Conservation (phyloP, 805 yeast genomes). For the Maudiozyma saulgeensis region DNA sequence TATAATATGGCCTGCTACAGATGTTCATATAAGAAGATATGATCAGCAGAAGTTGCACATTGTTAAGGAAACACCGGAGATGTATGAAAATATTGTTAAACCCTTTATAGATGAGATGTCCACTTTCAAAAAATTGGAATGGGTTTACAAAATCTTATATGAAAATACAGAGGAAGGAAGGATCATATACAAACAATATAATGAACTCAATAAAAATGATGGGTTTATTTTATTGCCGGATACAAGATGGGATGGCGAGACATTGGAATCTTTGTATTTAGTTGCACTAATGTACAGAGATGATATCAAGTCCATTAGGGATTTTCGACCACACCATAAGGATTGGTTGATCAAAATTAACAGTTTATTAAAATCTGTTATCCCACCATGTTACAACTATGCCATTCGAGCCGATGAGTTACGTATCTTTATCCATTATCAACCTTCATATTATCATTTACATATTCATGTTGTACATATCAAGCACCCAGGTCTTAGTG, state of each 20-base stretch:
- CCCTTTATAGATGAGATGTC: conserved; percentile 71
- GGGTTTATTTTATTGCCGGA: conserved; percentile 87
- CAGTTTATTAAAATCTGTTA: conserved; percentile 36
- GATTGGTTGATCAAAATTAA: conserved; percentile 45
- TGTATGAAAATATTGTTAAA: conserved; percentile 48
- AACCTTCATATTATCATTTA: conserved; percentile 93
- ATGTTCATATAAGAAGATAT: conserved; percentile 71
- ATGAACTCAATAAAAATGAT: conserved; percentile 38
- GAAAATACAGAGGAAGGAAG: conserved; percentile 80
- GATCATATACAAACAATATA: conserved; percentile 51
- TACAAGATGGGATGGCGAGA: conserved; percentile 90
- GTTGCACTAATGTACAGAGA: conserved; percentile 63
- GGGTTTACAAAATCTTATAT: conserved; percentile 83
- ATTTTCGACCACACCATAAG: conserved; percentile 50
- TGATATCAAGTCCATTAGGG: conserved; percentile 70
- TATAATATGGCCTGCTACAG: conserved; percentile 82
- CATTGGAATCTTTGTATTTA: conserved; percentile 61
- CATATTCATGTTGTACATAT: conserved; percentile 85
- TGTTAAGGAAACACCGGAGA: conserved; percentile 72
- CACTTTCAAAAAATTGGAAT: conserved; percentile 66
- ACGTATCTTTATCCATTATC: conserved; percentile 81
- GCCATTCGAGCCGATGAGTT: conserved; percentile 44
- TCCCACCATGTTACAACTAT: conserved; percentile 38
- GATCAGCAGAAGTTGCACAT: conserved; percentile 49
- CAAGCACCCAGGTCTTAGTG: conserved; percentile 57